These are phyloP conservation scores for Penicillium concentricum DNA, from an alignment of 2,329 filamentous ascomycete genomes.

Conservation along the genomic window DNA sequence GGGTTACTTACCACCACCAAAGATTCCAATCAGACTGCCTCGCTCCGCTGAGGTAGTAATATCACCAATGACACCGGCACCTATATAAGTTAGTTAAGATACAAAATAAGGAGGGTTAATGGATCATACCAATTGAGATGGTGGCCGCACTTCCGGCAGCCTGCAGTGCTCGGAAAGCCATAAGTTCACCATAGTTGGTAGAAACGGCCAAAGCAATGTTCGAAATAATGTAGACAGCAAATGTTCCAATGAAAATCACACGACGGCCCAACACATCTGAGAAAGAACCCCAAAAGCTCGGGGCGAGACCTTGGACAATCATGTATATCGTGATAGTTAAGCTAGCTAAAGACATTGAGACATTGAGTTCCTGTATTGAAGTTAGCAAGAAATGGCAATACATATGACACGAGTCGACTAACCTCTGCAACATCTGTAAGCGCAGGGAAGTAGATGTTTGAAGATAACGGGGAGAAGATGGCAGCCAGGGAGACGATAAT, in stretches of 20 bases:
- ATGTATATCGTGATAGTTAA: slow-evolving; percentile 48
- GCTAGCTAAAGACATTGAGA: slow-evolving; percentile 31
- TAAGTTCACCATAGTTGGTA: slow-evolving; percentile 44
- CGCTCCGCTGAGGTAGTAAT: slow-evolving; percentile 40
- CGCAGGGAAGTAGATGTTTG: slow-evolving; percentile 50
- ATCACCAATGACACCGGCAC: slow-evolving; percentile 45
- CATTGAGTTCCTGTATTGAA: slow-evolving; percentile 19
- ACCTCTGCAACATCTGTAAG: slow-evolving; percentile 31
- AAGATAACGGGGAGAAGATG: slow-evolving; percentile 47
- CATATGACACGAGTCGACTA: not conserved
- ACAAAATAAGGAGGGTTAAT: not conserved
- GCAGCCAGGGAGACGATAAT: slow-evolving; percentile 41
- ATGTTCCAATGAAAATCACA: slow-evolving; percentile 47
- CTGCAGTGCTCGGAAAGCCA: slow-evolving; percentile 51
- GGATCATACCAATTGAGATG: slow-evolving; percentile 46
- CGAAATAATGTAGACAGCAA: slow-evolving; percentile 49
- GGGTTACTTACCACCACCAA: slow-evolving; percentile 36
- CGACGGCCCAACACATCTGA: slow-evolving; percentile 51
- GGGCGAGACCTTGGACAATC: slow-evolving; percentile 52
- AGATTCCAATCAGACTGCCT: slow-evolving; percentile 41
- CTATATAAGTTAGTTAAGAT: slow-evolving; percentile 13
- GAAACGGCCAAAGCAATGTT: slow-evolving; percentile 49
- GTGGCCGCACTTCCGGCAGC: slow-evolving; percentile 51
- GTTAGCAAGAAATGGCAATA: not conserved
- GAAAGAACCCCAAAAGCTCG: slow-evolving; percentile 51